Conservation (phyloP, 169 alveolate genomes). For the Miamiensis avidus region DNA sequence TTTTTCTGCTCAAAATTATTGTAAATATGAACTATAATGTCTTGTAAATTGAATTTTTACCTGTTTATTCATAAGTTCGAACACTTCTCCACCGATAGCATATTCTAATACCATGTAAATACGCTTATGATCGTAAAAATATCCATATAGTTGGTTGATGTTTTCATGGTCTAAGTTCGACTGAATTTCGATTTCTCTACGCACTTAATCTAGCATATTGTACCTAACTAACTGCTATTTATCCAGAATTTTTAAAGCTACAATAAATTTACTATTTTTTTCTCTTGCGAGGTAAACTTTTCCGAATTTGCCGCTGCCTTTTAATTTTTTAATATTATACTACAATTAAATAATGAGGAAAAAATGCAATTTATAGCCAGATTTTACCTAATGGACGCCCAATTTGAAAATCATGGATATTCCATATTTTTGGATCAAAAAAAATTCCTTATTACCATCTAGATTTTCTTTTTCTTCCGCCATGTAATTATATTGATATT, state of each 20-base stretch:
- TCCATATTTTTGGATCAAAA: too few species aligned
- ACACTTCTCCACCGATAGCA: constrained; percentile 90
- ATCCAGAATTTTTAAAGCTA: constrained; percentile 84
- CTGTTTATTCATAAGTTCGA: constrained; percentile 68
- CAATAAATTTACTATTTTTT: constrained; percentile 79
- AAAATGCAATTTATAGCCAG: too few species aligned
- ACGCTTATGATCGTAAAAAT: constrained; percentile 90
- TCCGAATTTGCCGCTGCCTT: constrained; percentile 90
- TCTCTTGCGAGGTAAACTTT: constrained; percentile 86
- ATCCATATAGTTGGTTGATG: constrained; percentile 87
- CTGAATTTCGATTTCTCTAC: constrained; percentile 93
- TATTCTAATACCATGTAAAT: constrained; percentile 91
- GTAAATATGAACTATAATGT: background rate
- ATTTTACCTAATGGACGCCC: too few species aligned
- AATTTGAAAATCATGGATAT: too few species aligned
- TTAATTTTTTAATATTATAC: too few species aligned
- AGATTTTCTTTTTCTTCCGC: too few species aligned
- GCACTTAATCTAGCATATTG: constrained; percentile 76
- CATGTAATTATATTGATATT: too few species aligned
- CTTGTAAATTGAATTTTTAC: constrained; percentile 2
- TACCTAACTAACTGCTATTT: constrained; percentile 76
- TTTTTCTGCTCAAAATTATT: constrained; percentile 9
- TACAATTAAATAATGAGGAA: too few species aligned
- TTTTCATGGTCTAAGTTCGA: constrained; percentile 87
- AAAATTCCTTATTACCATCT: too few species aligned